Base-by-base conservation (phyloP, 2,329 filamentous ascomycete species). In the Ascochyta lentis region DNA sequence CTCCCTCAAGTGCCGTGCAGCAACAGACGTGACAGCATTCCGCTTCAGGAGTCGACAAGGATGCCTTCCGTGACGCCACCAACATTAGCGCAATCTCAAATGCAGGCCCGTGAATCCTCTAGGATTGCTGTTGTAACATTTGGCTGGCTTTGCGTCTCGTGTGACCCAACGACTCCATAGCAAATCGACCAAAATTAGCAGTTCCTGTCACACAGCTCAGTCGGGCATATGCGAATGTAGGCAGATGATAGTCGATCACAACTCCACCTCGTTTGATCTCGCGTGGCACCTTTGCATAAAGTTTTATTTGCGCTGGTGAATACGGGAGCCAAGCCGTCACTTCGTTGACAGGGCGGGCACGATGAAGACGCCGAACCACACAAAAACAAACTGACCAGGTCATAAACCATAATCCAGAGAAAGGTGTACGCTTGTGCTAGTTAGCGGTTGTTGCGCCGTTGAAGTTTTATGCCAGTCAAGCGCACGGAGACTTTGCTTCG, bases 91-190 rank as follows among this genome's bases (percentile, higher is more conserved):
- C 16, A 46, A 50, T 56, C 47, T 50, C 42, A 34, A 22, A 23
- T 46, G 53, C 46, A 33, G 41, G 29, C 39, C 34, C 29, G 35
- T 22, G 35, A 38, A 56, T 56, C 53, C 53, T 56, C 23, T 42
- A 38, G 53, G 46, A 56, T 47, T 42, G 9, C 19, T 37, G 41
- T 55, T 49, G 46, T 55, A 35, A 49, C 29, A 29, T 49, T 40
- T 35, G 41, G 52, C 46, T 50, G 37, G 53, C 35, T 50, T 56
- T 31, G 47, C 42, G 22, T 45, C 51, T 56, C 42, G 46, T 49
- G 45, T 40, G 40, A 45, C 26, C 27, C 22, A 23, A 40, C 10
- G 22, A 55, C 29, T 19, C 37, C 35, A 37, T 41, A 40, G 29
- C 37, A 29, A 35, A 41, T 41, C 41, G 13, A 26, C 22, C 45